Evolutionary conservation across 768 basidiomycete species (phyloP).

Genomic region (Floccularia luteovirens): DNA sequence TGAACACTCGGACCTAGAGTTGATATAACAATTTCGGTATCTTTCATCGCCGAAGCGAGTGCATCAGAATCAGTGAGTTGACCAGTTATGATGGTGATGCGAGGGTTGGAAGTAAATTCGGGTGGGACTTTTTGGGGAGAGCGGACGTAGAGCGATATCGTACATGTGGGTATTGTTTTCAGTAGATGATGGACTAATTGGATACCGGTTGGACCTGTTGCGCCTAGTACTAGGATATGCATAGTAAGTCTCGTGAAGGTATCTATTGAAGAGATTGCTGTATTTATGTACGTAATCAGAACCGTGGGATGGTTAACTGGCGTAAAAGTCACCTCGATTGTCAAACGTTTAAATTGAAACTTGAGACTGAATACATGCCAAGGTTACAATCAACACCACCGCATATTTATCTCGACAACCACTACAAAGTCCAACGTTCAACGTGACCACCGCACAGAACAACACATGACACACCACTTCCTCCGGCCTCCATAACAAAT

Average conservation of each 20-base stretch:
- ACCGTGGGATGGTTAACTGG: no score
- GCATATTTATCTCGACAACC: no score
- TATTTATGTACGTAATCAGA: no score
- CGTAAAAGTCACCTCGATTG: no score
- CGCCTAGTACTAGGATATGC: conserved; percentile 63
- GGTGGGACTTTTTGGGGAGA: conserved; percentile 56
- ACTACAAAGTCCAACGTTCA: no score
- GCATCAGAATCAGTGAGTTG: conserved; percentile 43
- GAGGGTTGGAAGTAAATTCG: conserved; percentile 33
- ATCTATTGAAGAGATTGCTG: no score
- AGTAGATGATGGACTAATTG: conserved; percentile 52
- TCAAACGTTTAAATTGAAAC: no score
- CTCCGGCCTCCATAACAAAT: no score
- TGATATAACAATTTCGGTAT: conserved; percentile 57
- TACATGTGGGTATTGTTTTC: conserved; percentile 22
- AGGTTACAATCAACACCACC: no score
- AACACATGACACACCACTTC: no score
- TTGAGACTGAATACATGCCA: no score
- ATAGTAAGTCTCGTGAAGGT: conserved; percentile 4
- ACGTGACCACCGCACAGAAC: no score
- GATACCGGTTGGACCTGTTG: conserved; percentile 55
- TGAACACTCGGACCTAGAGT: conserved; percentile 49
- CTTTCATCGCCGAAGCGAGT: conserved; percentile 44
- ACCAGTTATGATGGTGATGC: conserved; percentile 46
- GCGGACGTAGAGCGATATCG: conserved; percentile 55